A percentile compares a stretch with the other conserved stretches of the same genome.
Conservation (phyloP, 2,329 filamentous ascomycete genomes). For the Penicillium capsulatum region DNA sequence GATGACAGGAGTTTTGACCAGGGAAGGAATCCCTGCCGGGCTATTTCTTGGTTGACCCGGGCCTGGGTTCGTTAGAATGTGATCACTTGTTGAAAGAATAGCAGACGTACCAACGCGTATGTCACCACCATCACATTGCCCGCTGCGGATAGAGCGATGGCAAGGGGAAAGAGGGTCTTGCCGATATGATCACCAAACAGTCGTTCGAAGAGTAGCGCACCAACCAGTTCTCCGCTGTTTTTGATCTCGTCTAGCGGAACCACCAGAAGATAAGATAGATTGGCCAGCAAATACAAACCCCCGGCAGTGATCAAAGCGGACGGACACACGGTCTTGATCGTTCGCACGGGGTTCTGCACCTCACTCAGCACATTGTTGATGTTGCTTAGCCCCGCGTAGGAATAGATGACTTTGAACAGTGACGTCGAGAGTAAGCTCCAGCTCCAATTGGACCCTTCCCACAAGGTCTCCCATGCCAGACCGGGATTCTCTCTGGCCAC, state of each 20-base stretch:
- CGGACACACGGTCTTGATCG: conserved; percentile 59
- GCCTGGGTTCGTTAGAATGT: conserved; percentile 45
- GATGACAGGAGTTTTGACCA: conserved; percentile 59
- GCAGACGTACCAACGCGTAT: conserved; percentile 58
- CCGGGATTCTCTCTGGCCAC: not conserved
- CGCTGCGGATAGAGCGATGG: conserved; percentile 62
- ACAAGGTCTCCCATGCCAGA: conserved; percentile 52
- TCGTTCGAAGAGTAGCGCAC: conserved; percentile 62
- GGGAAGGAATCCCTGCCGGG: conserved; percentile 66
- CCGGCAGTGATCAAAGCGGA: conserved; percentile 59
- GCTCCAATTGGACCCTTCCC: conserved; percentile 64
- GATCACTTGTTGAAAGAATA: not conserved
- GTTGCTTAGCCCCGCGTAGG: conserved; percentile 63
- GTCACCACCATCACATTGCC: conserved; percentile 72
- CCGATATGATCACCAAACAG: conserved; percentile 60
- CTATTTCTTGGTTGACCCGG: conserved; percentile 68
- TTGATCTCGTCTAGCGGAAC: conserved; percentile 65
- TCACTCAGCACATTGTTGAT: conserved; percentile 69
- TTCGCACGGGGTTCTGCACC: conserved; percentile 63
- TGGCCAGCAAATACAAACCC: conserved; percentile 63
- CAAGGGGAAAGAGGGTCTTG: conserved; percentile 55
- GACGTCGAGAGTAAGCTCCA: conserved; percentile 65
- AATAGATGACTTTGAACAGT: conserved; percentile 62
- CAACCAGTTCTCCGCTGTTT: conserved; percentile 62
- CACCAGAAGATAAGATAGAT: conserved; percentile 61